These are phyloP conservation scores for Austroboletus niveus DNA, from an alignment of 1,284 basidiomycete species.

Conservation along the genomic window DNA sequence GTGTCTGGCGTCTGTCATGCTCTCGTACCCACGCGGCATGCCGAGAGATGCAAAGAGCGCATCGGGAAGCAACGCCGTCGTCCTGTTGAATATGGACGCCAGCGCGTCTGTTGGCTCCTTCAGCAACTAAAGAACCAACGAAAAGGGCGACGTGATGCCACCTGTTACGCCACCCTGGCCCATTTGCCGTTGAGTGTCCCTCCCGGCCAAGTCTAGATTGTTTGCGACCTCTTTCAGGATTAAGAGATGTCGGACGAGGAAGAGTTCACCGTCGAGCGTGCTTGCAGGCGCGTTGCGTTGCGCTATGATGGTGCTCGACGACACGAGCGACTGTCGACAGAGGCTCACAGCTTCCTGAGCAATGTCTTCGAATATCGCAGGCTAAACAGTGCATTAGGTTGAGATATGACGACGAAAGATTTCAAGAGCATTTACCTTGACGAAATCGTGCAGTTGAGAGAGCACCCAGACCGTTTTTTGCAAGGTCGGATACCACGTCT, in stretches of 20 bases:
- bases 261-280: slow-evolving; percentile 71
- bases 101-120: slow-evolving; percentile 58
- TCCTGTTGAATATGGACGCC: slow-evolving; percentile 68
- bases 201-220: slow-evolving; percentile 65
- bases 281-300: slow-evolving; percentile 46
- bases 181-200: slow-evolving; percentile 35
- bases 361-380: slow-evolving; percentile 90
- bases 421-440: slow-evolving; percentile 63
- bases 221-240: slow-evolving; percentile 87
- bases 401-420: background rate
- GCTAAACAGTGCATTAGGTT: slow-evolving; percentile 42
- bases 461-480: slow-evolving; percentile 85
- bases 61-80: slow-evolving; percentile 69
- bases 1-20: slow-evolving; percentile 59
- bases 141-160: slow-evolving; percentile 14
- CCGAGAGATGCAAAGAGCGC: slow-evolving; percentile 66
- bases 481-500: slow-evolving; percentile 88
- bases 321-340: slow-evolving; percentile 75
- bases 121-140: too few relatives aligned
- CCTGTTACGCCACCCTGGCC: slow-evolving; percentile 54
- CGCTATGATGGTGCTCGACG: slow-evolving; percentile 65
- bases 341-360: slow-evolving; percentile 86
- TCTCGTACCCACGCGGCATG: slow-evolving; percentile 54
- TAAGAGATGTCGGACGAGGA: slow-evolving; percentile 86
- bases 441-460: slow-evolving; percentile 83